Conservation (phyloP, 2,329 filamentous ascomycete species). For the Rutstroemia sp. region DNA sequence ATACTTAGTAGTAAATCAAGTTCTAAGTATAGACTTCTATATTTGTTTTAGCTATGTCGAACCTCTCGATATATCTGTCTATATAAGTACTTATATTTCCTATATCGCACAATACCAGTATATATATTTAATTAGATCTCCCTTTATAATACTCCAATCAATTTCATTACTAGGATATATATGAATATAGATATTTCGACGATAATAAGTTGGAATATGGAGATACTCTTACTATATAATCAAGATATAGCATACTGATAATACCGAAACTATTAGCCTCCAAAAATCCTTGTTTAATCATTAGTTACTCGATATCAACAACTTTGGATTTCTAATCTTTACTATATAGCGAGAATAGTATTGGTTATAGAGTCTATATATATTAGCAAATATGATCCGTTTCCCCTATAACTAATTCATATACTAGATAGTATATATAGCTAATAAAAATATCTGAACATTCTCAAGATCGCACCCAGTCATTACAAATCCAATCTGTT, state of each 20-base stretch:
- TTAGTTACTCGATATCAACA: constrained; percentile 10
- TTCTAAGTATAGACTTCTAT: constrained; percentile 47
- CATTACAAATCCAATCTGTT: constrained; percentile 49
- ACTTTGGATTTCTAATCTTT: constrained; percentile 13
- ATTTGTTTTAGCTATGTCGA: constrained; percentile 10
- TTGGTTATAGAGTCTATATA: constrained; percentile 43
- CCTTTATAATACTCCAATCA: constrained; percentile 39
- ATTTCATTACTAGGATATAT: constrained; percentile 31
- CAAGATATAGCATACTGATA: constrained; percentile 48
- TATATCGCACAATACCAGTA: constrained; percentile 52
- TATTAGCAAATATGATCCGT: neutral
- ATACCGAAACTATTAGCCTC: constrained; percentile 48
- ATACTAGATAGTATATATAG: constrained; percentile 36
- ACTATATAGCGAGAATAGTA: constrained; percentile 45
- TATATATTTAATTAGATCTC: constrained; percentile 44
- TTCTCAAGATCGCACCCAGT: constrained; percentile 50
- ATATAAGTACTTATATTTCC: constrained; percentile 37
- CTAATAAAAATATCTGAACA: constrained; percentile 49
- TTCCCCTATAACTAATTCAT: neutral
- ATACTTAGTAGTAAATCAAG: constrained; percentile 50
- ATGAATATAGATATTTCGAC: neutral
- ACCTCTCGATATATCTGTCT: neutral
- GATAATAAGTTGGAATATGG: neutral
- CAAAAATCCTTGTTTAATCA: constrained; percentile 45
- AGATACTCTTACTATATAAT: constrained; percentile 41